phyloP scores from a whole-genome alignment of 306 rosid genomes.

The Dalbergia cultrata region DNA sequence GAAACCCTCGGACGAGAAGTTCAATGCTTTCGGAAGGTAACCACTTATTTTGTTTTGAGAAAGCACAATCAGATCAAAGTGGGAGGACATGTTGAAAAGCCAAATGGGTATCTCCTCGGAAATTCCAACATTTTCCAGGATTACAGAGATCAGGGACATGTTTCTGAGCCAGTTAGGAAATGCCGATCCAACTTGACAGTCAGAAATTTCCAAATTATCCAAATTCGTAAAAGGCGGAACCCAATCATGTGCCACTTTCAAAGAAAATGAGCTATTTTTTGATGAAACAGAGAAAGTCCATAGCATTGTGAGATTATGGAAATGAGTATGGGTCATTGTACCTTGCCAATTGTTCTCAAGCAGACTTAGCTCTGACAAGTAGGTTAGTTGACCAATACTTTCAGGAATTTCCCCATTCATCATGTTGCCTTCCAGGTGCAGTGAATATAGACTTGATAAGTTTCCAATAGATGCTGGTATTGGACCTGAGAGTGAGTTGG shows the following conservation, averaged over 20 bases:
- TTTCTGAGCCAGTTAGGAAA: slow-evolving; percentile 34
- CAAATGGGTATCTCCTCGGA: background rate
- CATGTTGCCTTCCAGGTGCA: background rate
- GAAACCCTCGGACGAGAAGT: background rate
- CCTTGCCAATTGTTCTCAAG: slow-evolving; percentile 32
- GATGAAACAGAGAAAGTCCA: background rate
- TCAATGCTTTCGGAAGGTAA: slow-evolving; percentile 22
- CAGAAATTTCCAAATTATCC: background rate
- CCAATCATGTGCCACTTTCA: slow-evolving; percentile 30
- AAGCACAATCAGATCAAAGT: slow-evolving; percentile 2
- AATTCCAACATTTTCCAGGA: slow-evolving; percentile 29
- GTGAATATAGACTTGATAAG: background rate
- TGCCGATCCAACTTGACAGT: slow-evolving; percentile 34
- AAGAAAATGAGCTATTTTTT: background rate
- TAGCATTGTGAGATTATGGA: slow-evolving; percentile 14
- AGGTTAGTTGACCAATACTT: slow-evolving; percentile 36
- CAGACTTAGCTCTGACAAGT: background rate
- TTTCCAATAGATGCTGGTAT: slow-evolving; percentile 31
- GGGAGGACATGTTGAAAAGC: slow-evolving; percentile 30
- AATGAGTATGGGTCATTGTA: slow-evolving; percentile 21
- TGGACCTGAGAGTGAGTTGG: slow-evolving; percentile 21
- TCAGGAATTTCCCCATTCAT: slow-evolving; percentile 39
- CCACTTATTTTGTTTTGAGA: slow-evolving; percentile 41
- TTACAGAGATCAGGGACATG: background rate
- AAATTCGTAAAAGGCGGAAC: slow-evolving; percentile 2